These are phyloP conservation scores for Aristolochia fimbriata DNA, from an alignment of 164 flowering plant genomes.

Conservation along the genomic window DNA sequence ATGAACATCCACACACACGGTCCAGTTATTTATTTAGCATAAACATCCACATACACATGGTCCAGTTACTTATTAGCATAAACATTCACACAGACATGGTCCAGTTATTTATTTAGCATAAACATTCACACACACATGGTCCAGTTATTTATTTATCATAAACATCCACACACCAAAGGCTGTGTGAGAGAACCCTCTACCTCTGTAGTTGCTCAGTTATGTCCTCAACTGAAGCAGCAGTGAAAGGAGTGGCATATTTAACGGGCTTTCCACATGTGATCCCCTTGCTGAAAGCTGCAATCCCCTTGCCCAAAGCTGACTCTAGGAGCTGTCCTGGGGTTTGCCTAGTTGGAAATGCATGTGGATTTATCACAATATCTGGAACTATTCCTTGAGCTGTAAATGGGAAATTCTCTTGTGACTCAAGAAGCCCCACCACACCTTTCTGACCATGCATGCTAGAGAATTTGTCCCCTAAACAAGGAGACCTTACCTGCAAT, in stretches of 20 bases:
- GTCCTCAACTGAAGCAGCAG: conserved; percentile 67
- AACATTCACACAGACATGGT: too few species aligned
- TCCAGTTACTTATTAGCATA: too few species aligned
- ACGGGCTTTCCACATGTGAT: conserved; percentile 59
- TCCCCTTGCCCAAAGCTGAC: conserved; percentile 89
- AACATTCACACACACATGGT: too few species aligned
- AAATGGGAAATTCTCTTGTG: conserved; percentile 90
- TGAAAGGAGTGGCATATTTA: conserved; percentile 81
- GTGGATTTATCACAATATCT: conserved; percentile 90
- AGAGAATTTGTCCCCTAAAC: conserved; percentile 93
- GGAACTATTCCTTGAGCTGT: conserved; percentile 91
- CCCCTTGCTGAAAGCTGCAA: conserved; percentile 91
- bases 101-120: not conserved
- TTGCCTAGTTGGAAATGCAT: conserved; percentile 95
- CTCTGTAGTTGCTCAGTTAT: conserved; percentile 86
- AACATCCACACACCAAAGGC: too few species aligned
- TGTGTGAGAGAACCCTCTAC: conserved; percentile 17
- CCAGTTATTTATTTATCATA: too few species aligned
- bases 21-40: not conserved
- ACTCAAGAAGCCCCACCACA: conserved; percentile 71
- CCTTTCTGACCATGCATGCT: conserved; percentile 99
- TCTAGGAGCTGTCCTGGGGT: conserved; percentile 95
- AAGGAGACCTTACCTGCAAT: conserved; percentile 76
- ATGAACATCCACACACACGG: not conserved
- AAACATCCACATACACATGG: too few species aligned